phyloP scores from a whole-genome alignment of 2,329 filamentous ascomycete genomes.

The Pochonia chlamydosporia region DNA sequence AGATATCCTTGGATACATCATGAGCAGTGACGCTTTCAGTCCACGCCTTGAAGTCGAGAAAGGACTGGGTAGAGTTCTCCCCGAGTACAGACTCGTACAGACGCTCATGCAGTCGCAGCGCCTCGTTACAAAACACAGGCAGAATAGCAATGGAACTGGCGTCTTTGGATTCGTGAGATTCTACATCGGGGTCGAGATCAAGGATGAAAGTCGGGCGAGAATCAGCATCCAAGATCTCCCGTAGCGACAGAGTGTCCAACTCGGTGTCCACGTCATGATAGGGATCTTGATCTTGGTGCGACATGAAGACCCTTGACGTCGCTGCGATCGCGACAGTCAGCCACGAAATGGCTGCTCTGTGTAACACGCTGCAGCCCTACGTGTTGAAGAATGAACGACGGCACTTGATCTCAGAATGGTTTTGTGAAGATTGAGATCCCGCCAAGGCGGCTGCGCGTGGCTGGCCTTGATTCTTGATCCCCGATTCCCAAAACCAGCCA shows the following conservation, averaged over 20 bases:
- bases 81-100: constrained; percentile 10
- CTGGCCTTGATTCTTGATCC: too few species aligned
- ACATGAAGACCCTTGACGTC: not conserved
- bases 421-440: too few species aligned
- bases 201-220: constrained; percentile 32
- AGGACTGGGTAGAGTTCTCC: not conserved
- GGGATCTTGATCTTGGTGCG: not conserved
- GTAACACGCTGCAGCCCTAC: too few species aligned
- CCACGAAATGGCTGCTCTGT: not conserved
- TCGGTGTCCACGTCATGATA: not conserved
- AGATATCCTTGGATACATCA: constrained; percentile 38
- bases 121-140: constrained; percentile 30
- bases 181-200: constrained; percentile 29
- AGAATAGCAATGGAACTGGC: constrained; percentile 15
- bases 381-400: too few species aligned
- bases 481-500: too few species aligned
- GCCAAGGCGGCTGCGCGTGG: too few species aligned
- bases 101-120: constrained; percentile 26
- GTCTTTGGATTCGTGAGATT: constrained; percentile 7
- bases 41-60: constrained; percentile 32
- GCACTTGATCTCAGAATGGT: too few species aligned
- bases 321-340: not conserved
- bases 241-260: not conserved
- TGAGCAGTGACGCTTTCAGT: constrained; percentile 33
- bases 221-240: constrained; percentile 29